Conservation (phyloP, 805 yeast species). For the Metschnikowia reukaufii region DNA sequence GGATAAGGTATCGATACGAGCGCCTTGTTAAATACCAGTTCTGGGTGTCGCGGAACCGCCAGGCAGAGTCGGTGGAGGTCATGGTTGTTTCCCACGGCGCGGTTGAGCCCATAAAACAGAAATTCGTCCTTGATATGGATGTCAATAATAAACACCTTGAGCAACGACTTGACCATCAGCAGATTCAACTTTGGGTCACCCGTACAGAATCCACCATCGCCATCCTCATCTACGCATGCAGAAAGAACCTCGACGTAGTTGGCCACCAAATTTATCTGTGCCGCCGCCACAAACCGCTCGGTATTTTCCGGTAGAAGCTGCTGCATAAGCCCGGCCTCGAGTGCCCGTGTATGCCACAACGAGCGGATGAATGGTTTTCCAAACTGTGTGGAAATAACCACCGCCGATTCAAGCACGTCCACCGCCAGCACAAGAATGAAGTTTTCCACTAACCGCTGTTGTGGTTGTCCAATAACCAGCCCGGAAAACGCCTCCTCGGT, state of each 20-base stretch:
- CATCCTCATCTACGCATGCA: slow-evolving; percentile 33
- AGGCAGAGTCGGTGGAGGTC: slow-evolving; percentile 44
- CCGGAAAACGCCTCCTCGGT: slow-evolving; percentile 30
- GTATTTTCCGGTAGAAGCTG: slow-evolving; percentile 51
- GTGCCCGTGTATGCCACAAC: slow-evolving; percentile 31
- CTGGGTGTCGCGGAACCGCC: slow-evolving; percentile 34
- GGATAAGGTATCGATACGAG: slow-evolving; percentile 17
- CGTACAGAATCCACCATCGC: slow-evolving; percentile 9
- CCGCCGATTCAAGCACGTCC: slow-evolving; percentile 56
- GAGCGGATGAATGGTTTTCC: slow-evolving; percentile 21
- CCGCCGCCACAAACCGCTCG: slow-evolving; percentile 34
- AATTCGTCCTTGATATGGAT: slow-evolving; percentile 41
- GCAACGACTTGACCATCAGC: slow-evolving; percentile 27
- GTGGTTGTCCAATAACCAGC: slow-evolving; percentile 33
- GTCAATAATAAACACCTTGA: slow-evolving; percentile 42
- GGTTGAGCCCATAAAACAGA: slow-evolving; percentile 53
- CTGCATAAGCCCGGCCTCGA: slow-evolving; percentile 32
- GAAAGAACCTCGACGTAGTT: slow-evolving; percentile 55
- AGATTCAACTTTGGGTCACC: slow-evolving; percentile 3
- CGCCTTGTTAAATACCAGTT: slow-evolving; percentile 5
- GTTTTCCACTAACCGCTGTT: slow-evolving; percentile 46
- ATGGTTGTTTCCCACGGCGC: slow-evolving; percentile 51
- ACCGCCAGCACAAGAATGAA: slow-evolving; percentile 50
- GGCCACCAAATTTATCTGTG: slow-evolving; percentile 50
- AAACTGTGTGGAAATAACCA: slow-evolving; percentile 27